Conservation (phyloP, 257 asterid genomes). For the Lycium barbarum region DNA sequence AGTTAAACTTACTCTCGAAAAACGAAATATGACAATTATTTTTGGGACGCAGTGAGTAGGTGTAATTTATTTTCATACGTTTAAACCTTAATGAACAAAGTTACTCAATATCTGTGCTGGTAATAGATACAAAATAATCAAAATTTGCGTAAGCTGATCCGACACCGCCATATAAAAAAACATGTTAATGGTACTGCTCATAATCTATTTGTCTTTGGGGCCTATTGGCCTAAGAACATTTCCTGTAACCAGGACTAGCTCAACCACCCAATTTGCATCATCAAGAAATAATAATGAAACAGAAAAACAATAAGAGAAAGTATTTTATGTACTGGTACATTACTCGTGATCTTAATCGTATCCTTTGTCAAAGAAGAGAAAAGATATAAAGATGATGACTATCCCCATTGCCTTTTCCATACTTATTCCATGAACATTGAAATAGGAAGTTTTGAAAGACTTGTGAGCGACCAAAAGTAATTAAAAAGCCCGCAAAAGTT, state of each 20-base stretch:
- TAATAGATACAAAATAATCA: too few species aligned
- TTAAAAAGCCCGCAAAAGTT: neutral
- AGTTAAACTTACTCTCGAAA: too few species aligned
- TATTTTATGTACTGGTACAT: neutral
- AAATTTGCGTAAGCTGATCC: too few species aligned
- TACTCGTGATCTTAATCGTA: neutral
- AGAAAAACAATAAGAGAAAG: neutral
- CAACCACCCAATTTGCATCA: neutral
- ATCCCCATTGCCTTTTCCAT: neutral
- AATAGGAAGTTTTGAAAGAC: neutral
- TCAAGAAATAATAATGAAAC: neutral
- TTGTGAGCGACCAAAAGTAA: neutral
- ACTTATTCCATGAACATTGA: neutral
- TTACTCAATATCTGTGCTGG: too few species aligned
- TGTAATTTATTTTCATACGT: too few species aligned
- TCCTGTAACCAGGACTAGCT: neutral
- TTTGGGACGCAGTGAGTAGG: too few species aligned
- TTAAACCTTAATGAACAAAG: too few species aligned
- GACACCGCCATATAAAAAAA: neutral
- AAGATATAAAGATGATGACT: neutral
- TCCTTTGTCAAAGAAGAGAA: neutral
- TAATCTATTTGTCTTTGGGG: conserved; percentile 16
- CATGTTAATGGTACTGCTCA: neutral
- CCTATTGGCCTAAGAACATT: neutral
- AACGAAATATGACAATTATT: too few species aligned